These are phyloP conservation scores for Pisolithus sp. DNA, from an alignment of 768 basidiomycete genomes.

Conservation along the genomic window DNA sequence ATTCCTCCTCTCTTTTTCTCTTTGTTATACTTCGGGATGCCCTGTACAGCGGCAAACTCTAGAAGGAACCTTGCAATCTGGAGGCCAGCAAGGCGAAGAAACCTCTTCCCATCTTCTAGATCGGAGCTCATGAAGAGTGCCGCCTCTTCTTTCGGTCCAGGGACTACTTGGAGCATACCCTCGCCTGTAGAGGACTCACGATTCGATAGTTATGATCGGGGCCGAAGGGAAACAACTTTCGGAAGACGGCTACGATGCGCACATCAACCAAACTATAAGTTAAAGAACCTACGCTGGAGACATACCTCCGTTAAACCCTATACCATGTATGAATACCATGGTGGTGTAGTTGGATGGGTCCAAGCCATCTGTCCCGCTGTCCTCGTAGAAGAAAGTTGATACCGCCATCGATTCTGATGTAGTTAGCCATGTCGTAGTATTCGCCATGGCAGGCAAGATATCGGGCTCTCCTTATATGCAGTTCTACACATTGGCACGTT, in stretches of 20 bases:
- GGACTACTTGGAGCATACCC: conserved; percentile 3
- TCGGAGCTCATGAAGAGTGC: neutral
- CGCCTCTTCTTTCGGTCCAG: neutral
- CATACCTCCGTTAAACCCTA: conserved; percentile 6
- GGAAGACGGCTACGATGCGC: conserved; percentile 3
- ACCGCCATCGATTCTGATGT: neutral
- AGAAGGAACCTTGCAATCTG: conserved; percentile 7
- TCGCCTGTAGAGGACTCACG: conserved; percentile 6
- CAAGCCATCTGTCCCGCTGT: neutral
- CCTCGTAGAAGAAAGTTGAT: conserved; percentile 4
- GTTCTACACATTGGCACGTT: too few relatives aligned
- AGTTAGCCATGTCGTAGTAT: neutral
- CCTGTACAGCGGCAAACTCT: conserved; percentile 1
- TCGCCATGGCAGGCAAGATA: too few relatives aligned
- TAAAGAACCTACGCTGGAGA: too few relatives aligned
- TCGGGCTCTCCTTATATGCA: too few relatives aligned
- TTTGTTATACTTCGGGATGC: neutral
- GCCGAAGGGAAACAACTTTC: conserved; percentile 3
- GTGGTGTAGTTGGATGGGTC: conserved; percentile 3
- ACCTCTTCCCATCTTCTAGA: neutral
- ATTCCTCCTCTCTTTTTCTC: conserved; percentile 2
- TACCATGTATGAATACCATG: conserved; percentile 5
- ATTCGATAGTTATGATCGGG: conserved; percentile 2
- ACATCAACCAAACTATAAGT: neutral
- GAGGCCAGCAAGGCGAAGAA: conserved; percentile 1